These are phyloP conservation scores for Tricholoma saponaceum DNA, from an alignment of 768 basidiomycete species.

Conservation along the genomic window DNA sequence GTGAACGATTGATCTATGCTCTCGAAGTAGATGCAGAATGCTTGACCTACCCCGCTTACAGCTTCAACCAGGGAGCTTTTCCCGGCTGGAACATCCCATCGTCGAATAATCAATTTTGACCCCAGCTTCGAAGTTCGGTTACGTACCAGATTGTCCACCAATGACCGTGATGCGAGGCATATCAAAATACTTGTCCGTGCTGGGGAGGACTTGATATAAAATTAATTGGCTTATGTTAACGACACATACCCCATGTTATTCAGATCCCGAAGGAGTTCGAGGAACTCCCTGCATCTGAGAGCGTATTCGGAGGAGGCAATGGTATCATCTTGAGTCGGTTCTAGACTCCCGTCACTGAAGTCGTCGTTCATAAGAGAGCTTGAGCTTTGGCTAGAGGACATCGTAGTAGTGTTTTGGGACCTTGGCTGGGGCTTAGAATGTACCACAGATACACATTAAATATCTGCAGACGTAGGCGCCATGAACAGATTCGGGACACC, in stretches of 20 bases:
- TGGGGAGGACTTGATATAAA: slow-evolving; percentile 11
- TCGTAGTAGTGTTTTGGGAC: background rate
- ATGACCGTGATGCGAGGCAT: slow-evolving; percentile 54
- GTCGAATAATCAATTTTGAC: slow-evolving; percentile 26
- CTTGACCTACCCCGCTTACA: slow-evolving; percentile 43
- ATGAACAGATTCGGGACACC: background rate
- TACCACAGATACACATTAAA: background rate
- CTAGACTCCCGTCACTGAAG: background rate
- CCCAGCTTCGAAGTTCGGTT: slow-evolving; percentile 11
- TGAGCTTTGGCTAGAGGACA: background rate
- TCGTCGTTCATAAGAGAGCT: background rate
- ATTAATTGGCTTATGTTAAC: background rate
- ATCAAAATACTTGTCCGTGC: slow-evolving; percentile 35
- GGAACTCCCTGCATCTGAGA: slow-evolving; percentile 31
- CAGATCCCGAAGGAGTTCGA: slow-evolving; percentile 35
- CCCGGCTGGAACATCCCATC: slow-evolving; percentile 34
- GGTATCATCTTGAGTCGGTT: background rate
- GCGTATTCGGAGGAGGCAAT: slow-evolving; percentile 14
- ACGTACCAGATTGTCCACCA: slow-evolving; percentile 23
- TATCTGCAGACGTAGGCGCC: background rate
- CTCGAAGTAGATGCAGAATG: background rate
- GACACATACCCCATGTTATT: slow-evolving; percentile 32
- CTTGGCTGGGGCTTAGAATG: background rate
- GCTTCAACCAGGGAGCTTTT: slow-evolving; percentile 61
- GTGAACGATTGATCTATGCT: background rate